Evolutionary conservation across 805 yeast species (phyloP), one percentile per base, ranked within the genome.

Genomic region (Yarrowia sp.): DNA sequence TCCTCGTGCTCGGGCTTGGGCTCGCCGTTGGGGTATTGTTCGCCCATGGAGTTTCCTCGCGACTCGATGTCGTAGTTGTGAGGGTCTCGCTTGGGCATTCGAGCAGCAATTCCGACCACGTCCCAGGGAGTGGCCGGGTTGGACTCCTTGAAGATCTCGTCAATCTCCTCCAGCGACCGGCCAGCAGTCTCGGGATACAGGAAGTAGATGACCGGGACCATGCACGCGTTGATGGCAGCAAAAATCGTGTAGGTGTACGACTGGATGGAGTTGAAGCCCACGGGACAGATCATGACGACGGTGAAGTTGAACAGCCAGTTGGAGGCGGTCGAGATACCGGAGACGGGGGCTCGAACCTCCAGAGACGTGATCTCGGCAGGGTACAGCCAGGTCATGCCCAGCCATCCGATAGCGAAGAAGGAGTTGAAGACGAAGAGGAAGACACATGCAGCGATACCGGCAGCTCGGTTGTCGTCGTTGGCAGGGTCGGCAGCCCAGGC

Each of bases 71-170:
- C 58, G 32, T 33, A 51, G 32, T 51, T 35, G 32, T 51, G 16
- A 14, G n/a, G 58, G 42, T 51, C 58, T 24, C 42, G 32, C 31
- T 25, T 22, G 67, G 76, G 76, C 64, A 72, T 65, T 27, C 65
- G 66, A n/a, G 64, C 64, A 19, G 76, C 77, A 64, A 76, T 74
- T 3, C 63, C 61, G 6, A 77, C 80, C 29, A 77, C 78, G 31
- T 74, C 72, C 80, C 80, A 77, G 3, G 81, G 81, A 47, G 72
- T 74, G 69, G 68, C 63, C 1, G 75, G 73, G 61, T 76, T 70
- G 56, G 68, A 68, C 32, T 58, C 29, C 18, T 59, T 39, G 38
- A 55, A 55, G n/a, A 55, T 55, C 61, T 55, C 47, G 24, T 55
- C 61, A 25, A 55, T 55, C 38, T 55, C 61, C 29, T 55, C 62